Evolutionary conservation across 1,284 basidiomycete species (phyloP).

Genomic region (Sutorius eximius): DNA sequence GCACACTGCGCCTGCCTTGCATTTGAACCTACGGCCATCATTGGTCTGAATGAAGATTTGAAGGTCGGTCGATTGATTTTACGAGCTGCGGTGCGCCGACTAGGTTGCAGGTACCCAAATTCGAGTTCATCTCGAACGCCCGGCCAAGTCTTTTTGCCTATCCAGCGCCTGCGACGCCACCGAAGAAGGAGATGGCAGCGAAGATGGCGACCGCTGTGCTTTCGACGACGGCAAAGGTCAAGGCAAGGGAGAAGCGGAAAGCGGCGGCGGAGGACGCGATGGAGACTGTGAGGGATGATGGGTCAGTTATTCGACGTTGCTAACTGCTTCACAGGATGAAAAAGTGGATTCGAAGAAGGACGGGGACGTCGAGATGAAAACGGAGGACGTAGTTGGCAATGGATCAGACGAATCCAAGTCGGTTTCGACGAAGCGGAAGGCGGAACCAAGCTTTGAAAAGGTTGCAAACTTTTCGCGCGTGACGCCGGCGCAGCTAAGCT

Average conservation of each 20-base stretch:
- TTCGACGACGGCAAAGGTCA: constrained; percentile 92
- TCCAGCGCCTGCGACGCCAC: constrained; percentile 79
- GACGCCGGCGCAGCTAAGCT: constrained; percentile 84
- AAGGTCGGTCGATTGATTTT: constrained; percentile 52
- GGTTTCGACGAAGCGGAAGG: constrained; percentile 51
- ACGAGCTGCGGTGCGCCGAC: constrained; percentile 5
- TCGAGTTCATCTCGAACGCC: constrained; percentile 87
- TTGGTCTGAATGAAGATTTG: constrained; percentile 83
- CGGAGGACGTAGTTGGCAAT: constrained; percentile 57
- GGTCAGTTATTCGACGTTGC: neutral
- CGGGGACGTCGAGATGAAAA: constrained; percentile 73
- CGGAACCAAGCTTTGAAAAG: constrained; percentile 76
- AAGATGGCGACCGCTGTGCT: constrained; percentile 92
- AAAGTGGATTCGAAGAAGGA: constrained; percentile 59
- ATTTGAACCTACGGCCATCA: constrained; percentile 92
- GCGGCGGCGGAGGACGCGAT: constrained; percentile 78
- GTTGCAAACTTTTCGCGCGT: constrained; percentile 92
- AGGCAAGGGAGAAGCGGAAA: constrained; percentile 89
- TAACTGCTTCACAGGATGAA: constrained; percentile 45
- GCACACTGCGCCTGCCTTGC: constrained; percentile 92
- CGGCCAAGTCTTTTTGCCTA: constrained; percentile 90
- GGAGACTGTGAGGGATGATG: constrained; percentile 64
- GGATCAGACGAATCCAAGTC: constrained; percentile 56
- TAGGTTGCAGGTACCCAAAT: constrained; percentile 71
- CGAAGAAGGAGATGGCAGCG: constrained; percentile 86